Conservation (phyloP, 2,329 filamentous ascomycete genomes). For the Colletotrichum scovillei region DNA sequence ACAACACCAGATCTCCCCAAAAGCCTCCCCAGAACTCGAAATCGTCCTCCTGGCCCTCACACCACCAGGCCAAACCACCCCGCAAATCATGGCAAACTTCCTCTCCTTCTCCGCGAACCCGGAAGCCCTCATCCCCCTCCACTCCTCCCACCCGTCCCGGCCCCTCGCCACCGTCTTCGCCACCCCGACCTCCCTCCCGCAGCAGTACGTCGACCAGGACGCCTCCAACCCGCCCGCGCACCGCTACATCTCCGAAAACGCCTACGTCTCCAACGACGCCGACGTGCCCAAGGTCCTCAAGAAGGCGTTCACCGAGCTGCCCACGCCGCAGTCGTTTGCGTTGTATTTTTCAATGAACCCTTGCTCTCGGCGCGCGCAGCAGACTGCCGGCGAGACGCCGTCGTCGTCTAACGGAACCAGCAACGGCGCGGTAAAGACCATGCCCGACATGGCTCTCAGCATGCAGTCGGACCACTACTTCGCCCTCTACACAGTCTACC, state of each 20-base stretch:
- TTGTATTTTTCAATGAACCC: conserved; percentile 65
- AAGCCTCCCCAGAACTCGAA: conserved; percentile 51
- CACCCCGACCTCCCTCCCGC: conserved; percentile 50
- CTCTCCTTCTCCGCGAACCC: conserved; percentile 52
- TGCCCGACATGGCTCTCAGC: conserved; percentile 64
- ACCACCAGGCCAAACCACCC: conserved; percentile 42
- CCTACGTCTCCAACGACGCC: conserved; percentile 58
- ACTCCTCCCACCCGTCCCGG: conserved; percentile 16
- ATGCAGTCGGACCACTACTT: conserved; percentile 69
- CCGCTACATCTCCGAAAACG: conserved; percentile 63
- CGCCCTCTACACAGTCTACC: conserved; percentile 63
- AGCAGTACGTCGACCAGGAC: conserved; percentile 56
- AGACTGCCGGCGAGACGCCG: not conserved
- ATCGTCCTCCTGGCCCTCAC: conserved; percentile 50
- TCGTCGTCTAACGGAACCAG: conserved; percentile 44
- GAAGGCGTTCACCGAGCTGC: conserved; percentile 59
- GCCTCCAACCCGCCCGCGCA: conserved; percentile 59
- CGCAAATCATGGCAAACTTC: conserved; percentile 50
- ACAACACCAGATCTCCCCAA: conserved; percentile 40
- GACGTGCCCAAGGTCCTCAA: conserved; percentile 58
- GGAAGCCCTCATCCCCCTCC: conserved; percentile 14
- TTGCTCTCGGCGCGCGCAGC: conserved; percentile 43
- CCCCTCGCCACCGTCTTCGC: conserved; percentile 48
- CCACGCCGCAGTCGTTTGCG: conserved; percentile 55
- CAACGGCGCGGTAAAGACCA: conserved; percentile 12